These are phyloP conservation scores for Westerdykella aurantiaca DNA, from an alignment of 2,329 filamentous ascomycete species.

Conservation along the genomic window DNA sequence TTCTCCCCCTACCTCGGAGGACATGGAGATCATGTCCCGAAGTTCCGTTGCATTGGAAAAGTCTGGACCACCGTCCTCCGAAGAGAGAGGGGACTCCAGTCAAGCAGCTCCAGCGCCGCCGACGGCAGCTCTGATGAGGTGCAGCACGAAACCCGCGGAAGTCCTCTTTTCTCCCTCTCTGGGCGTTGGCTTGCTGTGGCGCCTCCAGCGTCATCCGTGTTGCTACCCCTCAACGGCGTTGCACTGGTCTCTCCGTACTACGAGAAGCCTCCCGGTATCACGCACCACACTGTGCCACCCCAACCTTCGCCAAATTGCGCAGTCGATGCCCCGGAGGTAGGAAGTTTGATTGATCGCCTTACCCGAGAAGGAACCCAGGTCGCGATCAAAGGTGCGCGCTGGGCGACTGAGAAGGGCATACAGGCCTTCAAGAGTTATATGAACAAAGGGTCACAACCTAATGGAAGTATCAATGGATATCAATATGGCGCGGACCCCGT, in stretches of 20 bases:
- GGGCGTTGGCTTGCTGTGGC: constrained; percentile 74
- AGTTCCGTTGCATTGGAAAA: constrained; percentile 72
- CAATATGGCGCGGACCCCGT: constrained; percentile 33
- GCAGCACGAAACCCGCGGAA: constrained; percentile 43
- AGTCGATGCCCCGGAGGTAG: constrained; percentile 65
- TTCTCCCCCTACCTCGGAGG: constrained; percentile 43
- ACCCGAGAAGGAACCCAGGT: constrained; percentile 76
- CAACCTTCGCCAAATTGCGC: constrained; percentile 61
- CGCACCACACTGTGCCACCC: constrained; percentile 61
- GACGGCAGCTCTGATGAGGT: constrained; percentile 33
- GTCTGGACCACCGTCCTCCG: constrained; percentile 81
- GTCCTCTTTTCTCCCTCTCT: constrained; percentile 63
- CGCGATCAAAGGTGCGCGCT: constrained; percentile 66
- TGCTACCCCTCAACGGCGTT: constrained; percentile 63
- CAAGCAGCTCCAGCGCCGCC: constrained; percentile 31
- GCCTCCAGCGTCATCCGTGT: constrained; percentile 64
- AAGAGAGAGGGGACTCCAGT: constrained; percentile 30
- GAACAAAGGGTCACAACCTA: constrained; percentile 44
- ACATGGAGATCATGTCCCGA: constrained; percentile 21
- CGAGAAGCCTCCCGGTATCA: constrained; percentile 51
- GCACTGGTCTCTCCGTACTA: constrained; percentile 48
- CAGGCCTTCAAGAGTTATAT: constrained; percentile 78
- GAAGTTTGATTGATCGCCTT: constrained; percentile 68
- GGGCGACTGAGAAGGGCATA: constrained; percentile 70
- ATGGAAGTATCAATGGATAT: constrained; percentile 12